A percentile compares a stretch with the other conserved stretches of the same genome.
phyloP scores from a whole-genome alignment of 225 moss, liverwort and hornwort genomes.

The Straminergon stramineum region DNA sequence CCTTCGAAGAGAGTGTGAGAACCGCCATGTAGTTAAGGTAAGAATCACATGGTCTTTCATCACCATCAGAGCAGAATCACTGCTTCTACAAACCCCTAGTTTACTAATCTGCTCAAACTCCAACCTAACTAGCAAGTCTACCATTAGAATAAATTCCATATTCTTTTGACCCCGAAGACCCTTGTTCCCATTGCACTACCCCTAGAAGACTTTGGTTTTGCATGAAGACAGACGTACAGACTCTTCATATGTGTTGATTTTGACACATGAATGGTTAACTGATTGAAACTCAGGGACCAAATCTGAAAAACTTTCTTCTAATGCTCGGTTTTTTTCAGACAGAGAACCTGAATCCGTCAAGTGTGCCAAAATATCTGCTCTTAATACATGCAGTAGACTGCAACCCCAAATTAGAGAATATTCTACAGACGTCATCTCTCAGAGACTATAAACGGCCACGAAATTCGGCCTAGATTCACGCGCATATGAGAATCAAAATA shows the following conservation, averaged over 20 bases:
- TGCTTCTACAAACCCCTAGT: background rate
- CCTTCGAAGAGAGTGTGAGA: conserved; percentile 56
- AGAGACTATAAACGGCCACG: background rate
- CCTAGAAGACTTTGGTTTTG: background rate
- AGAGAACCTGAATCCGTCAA: background rate
- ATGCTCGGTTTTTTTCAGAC: background rate
- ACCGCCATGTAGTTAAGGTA: conserved; percentile 27
- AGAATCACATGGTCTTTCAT: background rate
- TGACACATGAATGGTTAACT: background rate
- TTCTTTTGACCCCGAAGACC: background rate
- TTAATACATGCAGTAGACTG: background rate
- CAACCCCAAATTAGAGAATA: background rate
- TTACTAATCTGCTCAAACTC: background rate
- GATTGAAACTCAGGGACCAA: background rate
- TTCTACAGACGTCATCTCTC: background rate
- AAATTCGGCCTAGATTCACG: background rate
- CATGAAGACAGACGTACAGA: background rate
- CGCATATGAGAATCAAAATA: background rate
- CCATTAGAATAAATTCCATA: background rate
- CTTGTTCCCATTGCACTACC: background rate
- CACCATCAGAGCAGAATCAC: background rate
- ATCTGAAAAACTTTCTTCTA: background rate
- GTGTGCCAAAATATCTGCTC: background rate
- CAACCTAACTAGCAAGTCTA: background rate
- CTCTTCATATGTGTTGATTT: background rate